Conservation (phyloP, 805 yeast genomes). For the Suhomyces kilbournensis region DNA sequence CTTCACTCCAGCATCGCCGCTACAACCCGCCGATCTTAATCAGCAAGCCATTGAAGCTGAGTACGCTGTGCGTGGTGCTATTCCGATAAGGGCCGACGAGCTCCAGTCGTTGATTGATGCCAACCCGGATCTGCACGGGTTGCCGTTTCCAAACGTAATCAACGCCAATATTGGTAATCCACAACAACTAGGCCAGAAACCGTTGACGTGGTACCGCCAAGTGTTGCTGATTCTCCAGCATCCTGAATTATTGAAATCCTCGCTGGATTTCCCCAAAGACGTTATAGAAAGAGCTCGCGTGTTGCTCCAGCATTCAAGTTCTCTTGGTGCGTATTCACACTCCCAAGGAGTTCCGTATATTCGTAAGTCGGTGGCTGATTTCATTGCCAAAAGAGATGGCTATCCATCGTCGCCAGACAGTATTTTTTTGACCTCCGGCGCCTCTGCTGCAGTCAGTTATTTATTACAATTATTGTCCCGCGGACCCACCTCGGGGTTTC, state of each 20-base stretch:
- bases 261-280: constrained; percentile 53
- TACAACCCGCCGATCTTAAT: constrained; percentile 53
- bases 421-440: constrained; percentile 88
- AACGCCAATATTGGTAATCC: constrained; percentile 97
- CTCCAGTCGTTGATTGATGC: constrained; percentile 52
- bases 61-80: constrained; percentile 93
- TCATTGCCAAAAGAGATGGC: constrained; percentile 79
- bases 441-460: constrained; percentile 88
- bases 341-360: constrained; percentile 82
- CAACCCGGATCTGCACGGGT: constrained; percentile 50
- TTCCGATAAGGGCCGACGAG: constrained; percentile 93
- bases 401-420: constrained; percentile 58
- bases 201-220: constrained; percentile 93
- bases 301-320: constrained; percentile 62
- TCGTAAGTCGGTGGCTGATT: constrained; percentile 77
- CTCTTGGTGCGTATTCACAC: constrained; percentile 93
- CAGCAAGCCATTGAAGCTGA: constrained; percentile 76
- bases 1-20: constrained; percentile 16
- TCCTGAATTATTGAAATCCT: constrained; percentile 54
- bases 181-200: constrained; percentile 92
- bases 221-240: constrained; percentile 83
- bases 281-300: constrained; percentile 67
- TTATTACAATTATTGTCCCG: constrained; percentile 67
- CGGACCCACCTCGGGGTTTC: constrained; percentile 67
- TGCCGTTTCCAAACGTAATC: constrained; percentile 77